phyloP scores from a whole-genome alignment of 441 rosid species.

The Pelargonium exstipulatum region DNA sequence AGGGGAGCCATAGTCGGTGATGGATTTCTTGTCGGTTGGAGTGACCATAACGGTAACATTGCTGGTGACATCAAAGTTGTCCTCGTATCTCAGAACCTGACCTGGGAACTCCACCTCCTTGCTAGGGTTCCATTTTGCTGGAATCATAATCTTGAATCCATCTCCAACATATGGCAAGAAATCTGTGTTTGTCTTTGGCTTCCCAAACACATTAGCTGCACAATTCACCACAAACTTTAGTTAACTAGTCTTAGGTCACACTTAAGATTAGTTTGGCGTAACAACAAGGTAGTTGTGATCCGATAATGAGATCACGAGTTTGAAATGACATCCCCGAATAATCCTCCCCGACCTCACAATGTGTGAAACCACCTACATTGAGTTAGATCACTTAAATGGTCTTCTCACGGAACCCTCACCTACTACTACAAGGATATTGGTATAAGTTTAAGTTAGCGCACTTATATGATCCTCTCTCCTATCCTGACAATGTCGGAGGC shows the following conservation, averaged over 20 bases:
- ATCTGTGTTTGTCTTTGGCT: conserved; percentile 84
- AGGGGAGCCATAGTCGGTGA: conserved; percentile 80
- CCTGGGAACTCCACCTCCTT: conserved; percentile 86
- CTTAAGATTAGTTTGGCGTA: no score
- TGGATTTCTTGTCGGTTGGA: conserved; percentile 86
- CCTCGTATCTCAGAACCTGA: conserved; percentile 86
- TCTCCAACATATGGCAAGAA: conserved; percentile 64
- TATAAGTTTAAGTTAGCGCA: no score
- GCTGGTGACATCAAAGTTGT: conserved; percentile 79
- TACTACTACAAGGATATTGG: no score
- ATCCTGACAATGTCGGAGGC: no score
- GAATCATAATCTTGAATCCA: conserved; percentile 67
- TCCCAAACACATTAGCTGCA: conserved; percentile 92
- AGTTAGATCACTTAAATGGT: no score
- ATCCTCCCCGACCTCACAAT: no score
- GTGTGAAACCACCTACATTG: no score
- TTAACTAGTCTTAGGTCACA: background rate
- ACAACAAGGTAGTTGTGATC: no score
- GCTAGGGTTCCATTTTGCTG: conserved; percentile 97
- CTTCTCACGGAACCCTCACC: no score
- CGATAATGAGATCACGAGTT: background rate
- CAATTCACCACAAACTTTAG: background rate
- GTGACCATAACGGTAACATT: conserved; percentile 60
- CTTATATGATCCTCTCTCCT: no score
- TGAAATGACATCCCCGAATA: background rate